Conservation (phyloP, 805 yeast genomes). For the Kluyveromyces dobzhanskii region DNA sequence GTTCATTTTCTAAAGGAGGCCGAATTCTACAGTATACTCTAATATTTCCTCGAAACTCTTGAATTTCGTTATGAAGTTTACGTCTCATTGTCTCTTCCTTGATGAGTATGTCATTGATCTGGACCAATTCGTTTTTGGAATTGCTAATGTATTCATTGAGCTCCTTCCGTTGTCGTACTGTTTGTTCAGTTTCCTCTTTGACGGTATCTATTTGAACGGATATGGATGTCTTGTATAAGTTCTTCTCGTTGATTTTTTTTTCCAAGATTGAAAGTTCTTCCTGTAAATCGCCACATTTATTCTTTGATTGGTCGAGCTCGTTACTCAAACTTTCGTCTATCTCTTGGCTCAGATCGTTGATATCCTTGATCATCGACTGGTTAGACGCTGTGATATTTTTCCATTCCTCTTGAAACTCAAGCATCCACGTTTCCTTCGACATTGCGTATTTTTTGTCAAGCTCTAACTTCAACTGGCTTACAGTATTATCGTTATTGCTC, state of each 20-base stretch:
- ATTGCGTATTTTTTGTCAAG: constrained; percentile 12
- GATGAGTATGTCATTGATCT: constrained; percentile 32
- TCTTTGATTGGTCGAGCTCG: constrained; percentile 9
- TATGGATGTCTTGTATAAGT: constrained; percentile 18
- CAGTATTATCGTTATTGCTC: constrained; percentile 13
- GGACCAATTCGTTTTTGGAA: constrained; percentile 26
- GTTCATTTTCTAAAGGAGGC: constrained; percentile 36
- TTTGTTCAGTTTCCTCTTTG: constrained; percentile 9
- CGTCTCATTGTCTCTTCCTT: constrained; percentile 53
- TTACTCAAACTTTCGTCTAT: constrained; percentile 10
- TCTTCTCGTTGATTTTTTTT: constrained; percentile 17
- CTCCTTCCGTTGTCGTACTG: constrained; percentile 11
- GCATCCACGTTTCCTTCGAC: constrained; percentile 20
- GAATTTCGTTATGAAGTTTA: constrained; percentile 60
- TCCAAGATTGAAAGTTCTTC: constrained; percentile 15
- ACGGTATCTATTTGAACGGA: constrained; percentile 20
- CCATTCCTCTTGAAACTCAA: constrained; percentile 21
- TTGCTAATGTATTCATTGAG: constrained; percentile 20
- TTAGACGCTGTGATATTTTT: constrained; percentile 25
- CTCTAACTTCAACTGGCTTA: constrained; percentile 14
- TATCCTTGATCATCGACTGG: constrained; percentile 16
- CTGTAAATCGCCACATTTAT: constrained; percentile 8
- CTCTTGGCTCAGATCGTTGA: constrained; percentile 16
- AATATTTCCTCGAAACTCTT: constrained; percentile 85
- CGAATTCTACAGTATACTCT: constrained; percentile 83